Conservation (phyloP, 129 eudicot genomes). For the Escallonia rubra region DNA sequence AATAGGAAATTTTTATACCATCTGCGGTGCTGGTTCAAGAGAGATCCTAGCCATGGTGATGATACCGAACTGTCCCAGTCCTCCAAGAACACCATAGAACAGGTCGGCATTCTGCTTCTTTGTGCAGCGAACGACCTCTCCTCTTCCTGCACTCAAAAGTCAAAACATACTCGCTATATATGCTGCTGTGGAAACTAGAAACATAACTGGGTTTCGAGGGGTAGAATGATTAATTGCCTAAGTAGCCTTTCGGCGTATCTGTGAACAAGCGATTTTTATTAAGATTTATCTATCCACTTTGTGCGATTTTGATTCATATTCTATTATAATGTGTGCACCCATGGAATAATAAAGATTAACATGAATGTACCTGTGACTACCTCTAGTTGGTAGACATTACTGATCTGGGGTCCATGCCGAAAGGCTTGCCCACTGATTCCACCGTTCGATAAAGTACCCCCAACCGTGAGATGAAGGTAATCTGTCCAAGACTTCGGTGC, state of each 20-base stretch:
- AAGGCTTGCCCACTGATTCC: constrained; percentile 98
- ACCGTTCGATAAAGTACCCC: constrained; percentile 95
- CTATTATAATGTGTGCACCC: not conserved
- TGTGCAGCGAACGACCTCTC: constrained; percentile 73
- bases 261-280: no score
- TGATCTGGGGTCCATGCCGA: constrained; percentile 90
- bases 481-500: constrained; percentile 99
- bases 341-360: not conserved
- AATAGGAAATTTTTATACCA: constrained; percentile 33
- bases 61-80: constrained; percentile 94
- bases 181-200: no score
- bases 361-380: constrained; percentile 84
- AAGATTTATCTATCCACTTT: no score
- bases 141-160: constrained; percentile 60
- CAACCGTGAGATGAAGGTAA: constrained; percentile 94
- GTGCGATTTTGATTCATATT: no score
- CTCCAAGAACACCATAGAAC: constrained; percentile 90
- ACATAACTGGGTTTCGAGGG: no score
- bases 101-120: constrained; percentile 71
- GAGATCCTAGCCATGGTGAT: constrained; percentile 81
- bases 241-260: no score
- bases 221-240: no score
- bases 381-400: constrained; percentile 77
- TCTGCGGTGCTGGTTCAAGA: constrained; percentile 74
- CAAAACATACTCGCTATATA: not conserved